These are phyloP conservation scores for Peronospora tabacina DNA, from an alignment of 352 stramenopile genomes.

Conservation along the genomic window DNA sequence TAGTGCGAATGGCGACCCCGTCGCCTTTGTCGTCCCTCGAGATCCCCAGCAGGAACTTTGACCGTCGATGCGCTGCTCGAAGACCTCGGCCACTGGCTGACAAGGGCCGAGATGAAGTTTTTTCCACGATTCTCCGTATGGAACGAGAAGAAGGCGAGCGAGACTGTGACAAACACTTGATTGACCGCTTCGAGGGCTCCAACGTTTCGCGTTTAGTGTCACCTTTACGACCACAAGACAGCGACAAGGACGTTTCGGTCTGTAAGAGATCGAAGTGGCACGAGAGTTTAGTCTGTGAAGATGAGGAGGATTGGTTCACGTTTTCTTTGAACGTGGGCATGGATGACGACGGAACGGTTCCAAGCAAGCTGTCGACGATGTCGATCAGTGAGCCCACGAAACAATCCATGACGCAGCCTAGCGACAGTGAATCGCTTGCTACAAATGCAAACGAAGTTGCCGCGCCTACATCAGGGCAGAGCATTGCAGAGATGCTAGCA, in stretches of 20 bases:
- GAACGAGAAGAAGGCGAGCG: conserved; percentile 27
- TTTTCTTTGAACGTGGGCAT: background rate
- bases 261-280: conserved; percentile 6
- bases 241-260: too few species aligned
- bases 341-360: background rate
- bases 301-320: conserved; percentile 1
- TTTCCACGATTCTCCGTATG: conserved; percentile 34
- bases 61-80: conserved; percentile 4
- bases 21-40: conserved; percentile 7
- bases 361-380: conserved; percentile 13
- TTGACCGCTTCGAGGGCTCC: conserved; percentile 7
- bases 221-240: conserved; percentile 1
- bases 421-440: conserved; percentile 7
- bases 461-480: conserved; percentile 14
- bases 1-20: conserved; percentile 20
- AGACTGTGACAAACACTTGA: conserved; percentile 10
- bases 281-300: conserved; percentile 13
- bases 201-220: conserved; percentile 9
- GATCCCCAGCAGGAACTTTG: conserved; percentile 4
- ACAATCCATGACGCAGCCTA: conserved; percentile 7
- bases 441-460: conserved; percentile 7
- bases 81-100: conserved; percentile 5
- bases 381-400: conserved; percentile 10
- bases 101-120: conserved; percentile 32
- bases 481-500: conserved; percentile 18